Percentiles rank a stretch among this genome's conserved stretches.
These are phyloP conservation scores for Rhizodiscina lignyota DNA, from an alignment of 495 filamentous ascomycete genomes.

Conservation along the genomic window DNA sequence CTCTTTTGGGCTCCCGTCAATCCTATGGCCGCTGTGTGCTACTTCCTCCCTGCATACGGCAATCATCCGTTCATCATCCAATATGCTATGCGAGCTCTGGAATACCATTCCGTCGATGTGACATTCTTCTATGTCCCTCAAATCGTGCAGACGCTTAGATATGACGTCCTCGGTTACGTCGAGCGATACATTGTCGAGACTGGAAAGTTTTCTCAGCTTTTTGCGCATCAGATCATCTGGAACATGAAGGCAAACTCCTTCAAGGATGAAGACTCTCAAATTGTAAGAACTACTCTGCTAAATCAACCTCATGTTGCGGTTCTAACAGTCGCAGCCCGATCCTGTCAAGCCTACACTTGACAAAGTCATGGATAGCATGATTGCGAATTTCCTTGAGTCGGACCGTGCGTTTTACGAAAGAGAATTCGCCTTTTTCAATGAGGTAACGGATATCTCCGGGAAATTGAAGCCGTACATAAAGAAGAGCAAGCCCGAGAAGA, in stretches of 20 bases:
- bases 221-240: conserved; percentile 99
- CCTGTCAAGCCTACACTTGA: conserved; percentile 85
- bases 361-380: conserved; percentile 68
- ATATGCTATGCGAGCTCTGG: conserved; percentile 90
- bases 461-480: conserved; percentile 91
- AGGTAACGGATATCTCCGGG: conserved; percentile 87
- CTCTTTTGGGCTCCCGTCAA: conserved; percentile 91
- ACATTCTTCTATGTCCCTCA: conserved; percentile 99
- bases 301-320: not conserved
- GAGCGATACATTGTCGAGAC: conserved; percentile 95
- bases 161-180: conserved; percentile 86
- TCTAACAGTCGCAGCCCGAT: conserved; percentile 56
- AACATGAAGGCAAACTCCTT: conserved; percentile 99
- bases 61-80: conserved; percentile 91
- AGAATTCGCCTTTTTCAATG: conserved; percentile 95
- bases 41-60: conserved; percentile 83
- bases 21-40: conserved; percentile 79
- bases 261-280: conserved; percentile 84
- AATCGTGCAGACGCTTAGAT: conserved; percentile 90
- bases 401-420: conserved; percentile 83
- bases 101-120: conserved; percentile 84
- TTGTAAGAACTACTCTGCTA: conserved; percentile 38
- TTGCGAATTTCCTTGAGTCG: conserved; percentile 58
- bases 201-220: conserved; percentile 85
- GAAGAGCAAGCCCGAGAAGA: conserved; percentile 87